Conservation (phyloP, 2,329 filamentous ascomycete species). For the Colletotrichum sp. region DNA sequence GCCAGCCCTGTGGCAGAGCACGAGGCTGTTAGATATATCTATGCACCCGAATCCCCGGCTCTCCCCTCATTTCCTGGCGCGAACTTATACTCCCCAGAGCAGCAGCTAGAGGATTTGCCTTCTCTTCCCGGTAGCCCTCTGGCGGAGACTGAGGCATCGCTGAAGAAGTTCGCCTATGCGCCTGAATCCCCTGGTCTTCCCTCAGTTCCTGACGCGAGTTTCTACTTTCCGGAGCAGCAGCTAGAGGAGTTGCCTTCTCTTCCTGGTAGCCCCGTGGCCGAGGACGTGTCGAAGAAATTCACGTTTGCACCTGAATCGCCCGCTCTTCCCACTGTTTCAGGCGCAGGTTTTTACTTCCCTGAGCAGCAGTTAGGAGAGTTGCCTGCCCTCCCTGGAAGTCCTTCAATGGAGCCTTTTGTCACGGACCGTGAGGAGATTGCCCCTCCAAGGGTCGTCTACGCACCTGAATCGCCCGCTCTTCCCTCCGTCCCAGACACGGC, state of each 20-base stretch:
- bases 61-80: not conserved
- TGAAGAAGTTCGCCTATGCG: not conserved
- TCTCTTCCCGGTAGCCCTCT: not conserved
- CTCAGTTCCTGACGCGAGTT: not conserved
- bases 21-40: not conserved
- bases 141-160: not conserved
- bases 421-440: not conserved
- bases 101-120: not conserved
- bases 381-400: constrained; percentile 20
- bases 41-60: not conserved
- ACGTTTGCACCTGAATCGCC: not conserved
- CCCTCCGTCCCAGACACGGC: not conserved
- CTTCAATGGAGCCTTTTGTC: not conserved
- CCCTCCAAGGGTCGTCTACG: not conserved
- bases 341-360: not conserved
- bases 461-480: not conserved
- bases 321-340: not conserved
- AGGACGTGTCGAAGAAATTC: too few species aligned
- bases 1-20: not conserved
- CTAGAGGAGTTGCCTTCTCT: constrained; percentile 18
- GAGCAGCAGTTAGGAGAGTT: not conserved
- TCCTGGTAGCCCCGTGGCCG: not conserved
- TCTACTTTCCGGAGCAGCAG: not conserved
- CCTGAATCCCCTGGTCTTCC: not conserved
- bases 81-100: not conserved